These are phyloP conservation scores for Favolaschia claudopus DNA, from an alignment of 768 basidiomycete genomes.

Conservation along the genomic window DNA sequence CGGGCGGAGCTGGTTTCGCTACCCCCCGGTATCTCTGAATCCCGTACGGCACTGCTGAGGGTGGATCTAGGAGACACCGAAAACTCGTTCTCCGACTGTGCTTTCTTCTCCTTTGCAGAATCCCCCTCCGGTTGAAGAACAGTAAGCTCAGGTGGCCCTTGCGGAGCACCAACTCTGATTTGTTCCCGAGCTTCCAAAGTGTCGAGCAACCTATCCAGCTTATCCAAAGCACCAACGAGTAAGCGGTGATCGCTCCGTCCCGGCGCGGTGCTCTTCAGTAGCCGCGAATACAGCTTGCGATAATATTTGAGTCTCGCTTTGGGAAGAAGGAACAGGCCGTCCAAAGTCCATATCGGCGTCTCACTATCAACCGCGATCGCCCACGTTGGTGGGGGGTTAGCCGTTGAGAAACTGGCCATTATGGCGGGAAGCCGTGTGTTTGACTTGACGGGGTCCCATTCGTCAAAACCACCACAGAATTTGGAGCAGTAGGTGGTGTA, in stretches of 20 bases:
- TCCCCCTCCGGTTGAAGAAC: slow-evolving; percentile 57
- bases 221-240: slow-evolving; percentile 80
- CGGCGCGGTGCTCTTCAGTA: slow-evolving; percentile 86
- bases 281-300: slow-evolving; percentile 84
- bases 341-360: slow-evolving; percentile 77
- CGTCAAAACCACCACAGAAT: slow-evolving; percentile 81
- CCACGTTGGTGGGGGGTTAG: slow-evolving; percentile 64
- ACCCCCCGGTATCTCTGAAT: slow-evolving; percentile 40
- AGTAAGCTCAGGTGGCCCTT: slow-evolving; percentile 27
- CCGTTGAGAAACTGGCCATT: slow-evolving; percentile 71
- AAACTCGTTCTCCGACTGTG: slow-evolving; percentile 37
- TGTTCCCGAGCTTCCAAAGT: slow-evolving; percentile 68
- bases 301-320: slow-evolving; percentile 89
- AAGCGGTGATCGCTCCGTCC: slow-evolving; percentile 88
- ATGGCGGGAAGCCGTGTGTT: slow-evolving; percentile 77
- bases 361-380: slow-evolving; percentile 45
- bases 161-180: slow-evolving; percentile 54
- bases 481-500: slow-evolving; percentile 83
- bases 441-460: slow-evolving; percentile 79
- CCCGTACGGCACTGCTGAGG: slow-evolving; percentile 25
- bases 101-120: slow-evolving; percentile 63
- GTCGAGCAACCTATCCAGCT: slow-evolving; percentile 75
- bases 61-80: slow-evolving; percentile 25
- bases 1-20: slow-evolving; percentile 61
- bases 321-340: slow-evolving; percentile 88